A percentile compares a stretch with the other conserved stretches of the same genome.
These are phyloP conservation scores for Talaromyces sp. DNA, from an alignment of 2,329 filamentous ascomycete genomes.

Conservation along the genomic window DNA sequence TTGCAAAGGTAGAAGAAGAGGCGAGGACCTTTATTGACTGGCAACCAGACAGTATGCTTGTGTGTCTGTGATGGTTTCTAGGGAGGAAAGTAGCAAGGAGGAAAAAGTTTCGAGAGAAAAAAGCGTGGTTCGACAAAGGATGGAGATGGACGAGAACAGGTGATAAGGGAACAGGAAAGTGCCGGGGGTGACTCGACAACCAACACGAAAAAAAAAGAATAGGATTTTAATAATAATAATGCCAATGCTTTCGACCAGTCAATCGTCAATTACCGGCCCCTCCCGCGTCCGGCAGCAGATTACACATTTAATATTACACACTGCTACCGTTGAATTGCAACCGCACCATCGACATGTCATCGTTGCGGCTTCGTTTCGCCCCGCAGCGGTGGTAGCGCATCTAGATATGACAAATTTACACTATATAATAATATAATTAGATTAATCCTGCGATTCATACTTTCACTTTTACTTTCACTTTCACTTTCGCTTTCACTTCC, in stretches of 20 bases:
- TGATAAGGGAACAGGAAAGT: not conserved
- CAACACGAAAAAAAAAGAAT: not conserved
- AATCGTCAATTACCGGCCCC: not conserved
- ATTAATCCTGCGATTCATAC: too few species aligned
- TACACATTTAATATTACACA: not conserved
- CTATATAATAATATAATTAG: not conserved
- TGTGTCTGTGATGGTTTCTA: not conserved
- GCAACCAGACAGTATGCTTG: not conserved
- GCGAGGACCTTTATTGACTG: not conserved
- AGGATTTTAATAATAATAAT: not conserved
- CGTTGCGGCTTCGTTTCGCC: not conserved
- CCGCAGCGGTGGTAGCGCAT: not conserved
- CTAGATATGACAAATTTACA: not conserved
- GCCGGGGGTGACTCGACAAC: not conserved
- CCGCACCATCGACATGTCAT: constrained; percentile 1
- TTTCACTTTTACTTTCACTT: too few species aligned
- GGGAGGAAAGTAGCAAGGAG: not conserved
- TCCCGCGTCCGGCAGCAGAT: not conserved
- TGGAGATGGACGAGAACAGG: not conserved
- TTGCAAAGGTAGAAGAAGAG: not conserved
- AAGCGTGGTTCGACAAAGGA: not conserved
- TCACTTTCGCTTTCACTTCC: too few species aligned
- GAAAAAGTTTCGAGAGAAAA: not conserved
- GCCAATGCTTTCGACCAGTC: not conserved
- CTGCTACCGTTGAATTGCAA: not conserved